Base-by-base conservation (phyloP, 2,329 filamentous ascomycete genomes). In the Chrysoporthe puriensis region DNA sequence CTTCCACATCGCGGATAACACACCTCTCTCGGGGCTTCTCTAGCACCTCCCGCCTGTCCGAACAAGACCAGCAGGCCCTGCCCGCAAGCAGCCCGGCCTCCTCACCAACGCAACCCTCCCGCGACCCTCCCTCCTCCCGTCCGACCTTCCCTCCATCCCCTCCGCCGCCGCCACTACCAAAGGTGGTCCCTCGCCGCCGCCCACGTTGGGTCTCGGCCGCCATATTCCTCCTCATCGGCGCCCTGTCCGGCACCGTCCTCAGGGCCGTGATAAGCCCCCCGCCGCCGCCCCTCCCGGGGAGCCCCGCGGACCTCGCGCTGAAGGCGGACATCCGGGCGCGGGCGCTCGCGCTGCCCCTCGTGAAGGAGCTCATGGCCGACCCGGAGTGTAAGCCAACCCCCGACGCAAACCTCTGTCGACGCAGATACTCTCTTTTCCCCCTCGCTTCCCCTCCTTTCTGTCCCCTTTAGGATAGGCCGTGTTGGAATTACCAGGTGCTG, bases 321-420 rank as follows among this genome's bases (percentile, higher is more conserved):
- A 74, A 79, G n/a, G 69, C 73, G 18, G 74, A 77, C 68, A 78
- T 88, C 64, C 78, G 78, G 65, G 70, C 74, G n/a, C 73, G 77
- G 63, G 83, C 84, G 62, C 76, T 79, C 43, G 73, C 78, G 40
- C 79, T 87, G 2, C 82, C 84, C 61, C 73, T 86, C 69, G 83
- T 87, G 7, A 79, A 80, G 64, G 74, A 79, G 18, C 77, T 87
- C 2, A 76, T 78, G 26, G 73, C 78, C 9, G 84, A 86, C 73
- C 79, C 80, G 16, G 70, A 64, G 4, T 74, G 72, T 71, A 64
- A 70, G 61, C 70, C 44, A 4, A 9, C 50, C 21, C 2, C 18
- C n/a, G 14, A 8, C 44, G 9, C 44, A 26, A 26, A 26, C 26
- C 26, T 26, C 26, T 26, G 26, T 26, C 26, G 26, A 26, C 26